Evolutionary conservation across 495 filamentous ascomycete species (phyloP).

Genomic region (Tuber brumale): DNA sequence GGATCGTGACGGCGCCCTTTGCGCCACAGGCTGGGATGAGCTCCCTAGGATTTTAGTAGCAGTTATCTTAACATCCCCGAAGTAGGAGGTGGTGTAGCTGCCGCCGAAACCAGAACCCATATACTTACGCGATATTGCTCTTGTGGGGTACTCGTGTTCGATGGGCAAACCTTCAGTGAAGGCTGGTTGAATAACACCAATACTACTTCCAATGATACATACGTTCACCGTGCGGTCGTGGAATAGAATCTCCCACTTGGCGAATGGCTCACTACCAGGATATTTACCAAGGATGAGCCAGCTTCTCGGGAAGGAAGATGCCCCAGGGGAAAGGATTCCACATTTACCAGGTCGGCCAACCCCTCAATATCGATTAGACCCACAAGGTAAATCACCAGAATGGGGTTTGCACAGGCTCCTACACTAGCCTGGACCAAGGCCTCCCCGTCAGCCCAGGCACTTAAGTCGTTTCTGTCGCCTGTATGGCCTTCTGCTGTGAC

Average conservation of each 20-base stretch:
- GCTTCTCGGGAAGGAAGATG: conserved; percentile 59
- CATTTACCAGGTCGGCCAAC: conserved; percentile 57
- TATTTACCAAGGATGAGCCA: conserved; percentile 51
- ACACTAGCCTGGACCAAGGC: no score
- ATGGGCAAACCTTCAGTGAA: conserved; percentile 61
- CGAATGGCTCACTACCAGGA: conserved; percentile 55
- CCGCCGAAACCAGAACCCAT: conserved; percentile 65
- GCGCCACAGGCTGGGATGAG: conserved; percentile 49
- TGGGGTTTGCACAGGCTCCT: conserved; percentile 50
- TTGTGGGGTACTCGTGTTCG: conserved; percentile 64
- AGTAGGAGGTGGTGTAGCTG: conserved; percentile 55
- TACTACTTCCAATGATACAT: conserved; percentile 42
- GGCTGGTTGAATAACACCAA: conserved; percentile 50
- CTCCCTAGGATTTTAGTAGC: conserved; percentile 20
- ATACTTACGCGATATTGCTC: conserved; percentile 54
- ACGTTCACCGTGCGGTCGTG: conserved; percentile 56
- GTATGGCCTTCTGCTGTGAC: conserved; percentile 56
- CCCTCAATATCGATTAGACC: conserved; percentile 54
- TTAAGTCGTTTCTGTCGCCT: conserved; percentile 53
- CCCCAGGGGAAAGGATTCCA: conserved; percentile 54
- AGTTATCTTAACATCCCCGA: conserved; percentile 40
- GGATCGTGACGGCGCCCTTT: conserved; percentile 49
- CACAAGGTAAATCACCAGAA: conserved; percentile 58
- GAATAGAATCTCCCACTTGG: conserved; percentile 65
- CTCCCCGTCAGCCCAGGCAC: conserved; percentile 39